Percentiles rank a stretch among this genome's conserved stretches.
These are phyloP conservation scores for Mycotypha africana DNA, from an alignment of 371 early-diverging fungal species.

Conservation along the genomic window DNA sequence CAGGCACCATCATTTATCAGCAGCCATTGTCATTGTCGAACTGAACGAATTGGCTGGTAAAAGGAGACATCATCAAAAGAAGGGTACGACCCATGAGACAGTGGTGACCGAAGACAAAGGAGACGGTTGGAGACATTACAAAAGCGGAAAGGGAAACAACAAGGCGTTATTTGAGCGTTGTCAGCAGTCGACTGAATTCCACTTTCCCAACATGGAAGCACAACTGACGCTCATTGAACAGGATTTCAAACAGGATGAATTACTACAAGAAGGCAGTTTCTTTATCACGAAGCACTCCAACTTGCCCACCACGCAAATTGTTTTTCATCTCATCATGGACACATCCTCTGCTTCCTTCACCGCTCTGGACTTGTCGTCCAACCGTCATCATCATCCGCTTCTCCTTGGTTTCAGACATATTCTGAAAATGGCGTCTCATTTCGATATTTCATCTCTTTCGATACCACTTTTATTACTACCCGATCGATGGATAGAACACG, in stretches of 20 bases:
- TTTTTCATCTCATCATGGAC: conserved; percentile 65
- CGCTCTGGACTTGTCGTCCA: too few relatives aligned
- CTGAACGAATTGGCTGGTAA: conserved; percentile 38
- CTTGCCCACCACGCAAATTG: conserved; percentile 65
- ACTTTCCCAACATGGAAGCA: conserved; percentile 65
- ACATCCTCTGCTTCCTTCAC: too few relatives aligned
- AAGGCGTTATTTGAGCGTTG: conserved; percentile 63
- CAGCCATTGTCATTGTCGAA: conserved; percentile 57
- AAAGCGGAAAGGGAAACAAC: conserved; percentile 58
- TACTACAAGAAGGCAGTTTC: conserved; percentile 63
- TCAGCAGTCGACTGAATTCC: conserved; percentile 70
- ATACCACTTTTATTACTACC: conserved; percentile 67
- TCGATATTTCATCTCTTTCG: conserved; percentile 61
- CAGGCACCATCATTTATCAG: conserved; percentile 60
- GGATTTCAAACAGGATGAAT: conserved; percentile 32
- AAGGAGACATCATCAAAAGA: too few relatives aligned
- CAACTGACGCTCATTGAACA: conserved; percentile 57
- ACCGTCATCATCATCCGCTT: conserved; percentile 46
- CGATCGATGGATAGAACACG: conserved; percentile 36
- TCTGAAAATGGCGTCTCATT: conserved; percentile 56
- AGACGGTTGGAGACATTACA: conserved; percentile 57
- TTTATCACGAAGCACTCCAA: conserved; percentile 78
- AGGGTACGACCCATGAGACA: too few relatives aligned
- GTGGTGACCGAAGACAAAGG: background rate
- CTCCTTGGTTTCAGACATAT: conserved; percentile 64